Percentiles rank a stretch among this genome's conserved stretches.
phyloP scores from a whole-genome alignment of 805 yeast species.

The Yamadazyma takamatsuzukensis region DNA sequence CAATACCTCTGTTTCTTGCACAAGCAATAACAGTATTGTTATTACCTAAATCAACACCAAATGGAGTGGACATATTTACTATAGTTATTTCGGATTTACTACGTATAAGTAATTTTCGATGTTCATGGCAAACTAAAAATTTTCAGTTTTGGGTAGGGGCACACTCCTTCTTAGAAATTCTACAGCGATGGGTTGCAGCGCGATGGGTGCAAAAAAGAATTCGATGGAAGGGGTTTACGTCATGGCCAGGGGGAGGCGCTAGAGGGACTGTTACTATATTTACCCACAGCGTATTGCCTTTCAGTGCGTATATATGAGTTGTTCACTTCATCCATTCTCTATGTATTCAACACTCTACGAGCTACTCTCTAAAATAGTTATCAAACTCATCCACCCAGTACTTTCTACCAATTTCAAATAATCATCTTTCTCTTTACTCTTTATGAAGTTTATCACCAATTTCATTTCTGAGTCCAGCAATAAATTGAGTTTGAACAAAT shows the following conservation, averaged over 20 bases:
- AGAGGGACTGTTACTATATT: too few species aligned
- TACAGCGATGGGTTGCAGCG: too few species aligned
- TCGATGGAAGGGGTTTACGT: too few species aligned
- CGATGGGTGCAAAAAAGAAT: too few species aligned
- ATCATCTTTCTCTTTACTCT: constrained; percentile 37
- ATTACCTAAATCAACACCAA: constrained; percentile 98
- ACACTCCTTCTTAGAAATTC: constrained; percentile 4
- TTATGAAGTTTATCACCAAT: constrained; percentile 47
- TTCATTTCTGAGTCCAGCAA: constrained; percentile 53
- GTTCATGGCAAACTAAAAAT: constrained; percentile 3
- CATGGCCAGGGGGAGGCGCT: not conserved
- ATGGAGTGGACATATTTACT: constrained; percentile 88
- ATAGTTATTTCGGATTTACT: not conserved
- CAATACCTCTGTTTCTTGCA: constrained; percentile 98
- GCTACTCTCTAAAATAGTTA: constrained; percentile 46
- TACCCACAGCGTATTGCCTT: too few species aligned
- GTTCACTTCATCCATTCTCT: too few species aligned
- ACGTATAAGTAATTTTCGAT: too few species aligned
- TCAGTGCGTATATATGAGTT: too few species aligned
- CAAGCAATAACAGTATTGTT: constrained; percentile 88
- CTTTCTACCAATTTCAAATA: constrained; percentile 52
- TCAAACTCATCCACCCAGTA: constrained; percentile 81
- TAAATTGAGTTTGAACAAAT: constrained; percentile 53
- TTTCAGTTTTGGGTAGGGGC: constrained; percentile 4
- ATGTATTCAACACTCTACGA: constrained; percentile 2